phyloP scores from a whole-genome alignment of 2,329 filamentous ascomycete species.

The Verticillium albo-atrum region DNA sequence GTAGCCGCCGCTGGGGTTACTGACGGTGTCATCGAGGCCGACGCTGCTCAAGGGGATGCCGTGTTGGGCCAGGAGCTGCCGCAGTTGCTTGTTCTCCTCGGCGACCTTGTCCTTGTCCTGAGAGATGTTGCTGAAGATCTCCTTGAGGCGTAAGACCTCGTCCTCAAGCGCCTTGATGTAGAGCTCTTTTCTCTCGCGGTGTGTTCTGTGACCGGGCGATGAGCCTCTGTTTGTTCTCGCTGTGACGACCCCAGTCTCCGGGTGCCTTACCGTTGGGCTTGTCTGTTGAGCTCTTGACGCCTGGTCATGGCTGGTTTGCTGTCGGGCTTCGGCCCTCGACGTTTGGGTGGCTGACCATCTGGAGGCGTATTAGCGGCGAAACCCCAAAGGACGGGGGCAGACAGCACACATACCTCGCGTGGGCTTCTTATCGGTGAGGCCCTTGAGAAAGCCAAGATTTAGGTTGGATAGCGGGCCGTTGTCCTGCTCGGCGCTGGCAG shows the following conservation, averaged over 20 bases:
- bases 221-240: conserved; percentile 8
- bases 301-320: conserved; percentile 91
- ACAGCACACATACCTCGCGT: conserved; percentile 58
- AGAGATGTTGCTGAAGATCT: conserved; percentile 69
- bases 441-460: conserved; percentile 62
- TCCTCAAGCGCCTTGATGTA: conserved; percentile 94
- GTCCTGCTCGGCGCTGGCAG: conserved; percentile 24
- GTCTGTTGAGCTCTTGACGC: conserved; percentile 88
- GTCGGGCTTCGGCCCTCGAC: conserved; percentile 91
- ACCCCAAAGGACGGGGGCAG: not conserved
- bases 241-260: no score
- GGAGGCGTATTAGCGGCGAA: conserved; percentile 3
- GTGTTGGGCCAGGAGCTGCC: conserved; percentile 47
- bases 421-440: conserved; percentile 66
- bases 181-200: conserved; percentile 92
- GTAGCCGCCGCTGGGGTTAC: conserved; percentile 43
- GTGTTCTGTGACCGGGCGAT: conserved; percentile 60
- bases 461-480: conserved; percentile 37
- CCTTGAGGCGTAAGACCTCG: conserved; percentile 83
- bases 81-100: conserved; percentile 77
- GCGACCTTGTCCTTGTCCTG: conserved; percentile 72
- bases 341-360: conserved; percentile 85
- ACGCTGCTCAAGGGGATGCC: conserved; percentile 35
- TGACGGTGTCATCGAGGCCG: conserved; percentile 35
- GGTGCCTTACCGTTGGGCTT: conserved; percentile 79